Evolutionary conservation across 768 basidiomycete species (phyloP), one percentile per base, ranked within the genome.

Genomic region (Nidula microcarpa): DNA sequence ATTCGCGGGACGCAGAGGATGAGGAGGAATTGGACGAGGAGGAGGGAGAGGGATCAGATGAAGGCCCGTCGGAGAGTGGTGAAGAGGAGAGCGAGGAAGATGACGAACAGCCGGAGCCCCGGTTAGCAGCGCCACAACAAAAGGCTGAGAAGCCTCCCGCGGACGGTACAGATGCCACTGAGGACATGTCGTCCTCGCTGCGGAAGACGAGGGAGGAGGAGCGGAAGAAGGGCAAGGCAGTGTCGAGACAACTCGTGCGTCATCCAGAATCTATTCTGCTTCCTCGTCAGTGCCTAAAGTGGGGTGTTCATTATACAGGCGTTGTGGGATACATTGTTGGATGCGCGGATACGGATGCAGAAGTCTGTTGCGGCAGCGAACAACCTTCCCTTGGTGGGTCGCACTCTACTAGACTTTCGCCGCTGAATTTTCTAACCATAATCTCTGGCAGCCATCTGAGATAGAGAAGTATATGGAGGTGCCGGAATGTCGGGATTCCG

Each of bases 261-360:
- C 45, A 48, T 13, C 47, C 32, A 33, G 9, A 23, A 23, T 23
- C 23, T 23, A 23, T 23, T 23, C 23, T 23, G 23, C 23, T 23
- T 23, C 1, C 44, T n/a, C 41, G 43, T 33, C 17, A 43, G 32
- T 34, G 13, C 43, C 17, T 2, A 11, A 5, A 47, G 43, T 32
- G 32, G 30, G 41, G 16, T 33, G 30, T 11, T 8, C 44, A 47
- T 33, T 53, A 41, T 30, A 49, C 54, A 98, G 94, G 74, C 77
- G 2, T 68, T 94, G 35, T 97, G 93, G 89, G 93, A 98, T 66
- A 76, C 79, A 4, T 75, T 98, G 36, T 77, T 98, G 32, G 91
- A 97, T 64, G 83, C 90, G n/a, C 84, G 96, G 35, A 98, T 98
- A 65, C 86, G 86, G 23, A 68, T 97, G 43, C 96, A 98, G 70